Percentiles rank a stretch among this genome's conserved stretches.
Evolutionary conservation across 140 eudicot genomes (phyloP).

Genomic region (Anethum foeniculum): DNA sequence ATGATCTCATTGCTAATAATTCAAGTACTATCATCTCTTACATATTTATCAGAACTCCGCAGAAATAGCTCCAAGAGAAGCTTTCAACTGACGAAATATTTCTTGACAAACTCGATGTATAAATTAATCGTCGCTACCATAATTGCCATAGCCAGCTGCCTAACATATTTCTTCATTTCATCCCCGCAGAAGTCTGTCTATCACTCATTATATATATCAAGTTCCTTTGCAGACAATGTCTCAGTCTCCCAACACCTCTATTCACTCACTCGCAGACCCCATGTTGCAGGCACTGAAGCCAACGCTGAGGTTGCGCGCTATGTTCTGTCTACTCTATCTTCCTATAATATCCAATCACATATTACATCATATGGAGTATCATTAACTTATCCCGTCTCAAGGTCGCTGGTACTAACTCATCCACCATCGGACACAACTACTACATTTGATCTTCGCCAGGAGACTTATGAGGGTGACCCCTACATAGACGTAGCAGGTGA

Average conservation of each 20-base stretch:
- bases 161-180: constrained; percentile 28
- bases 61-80: not conserved
- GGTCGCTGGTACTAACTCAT: constrained; percentile 40
- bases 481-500: constrained; percentile 49
- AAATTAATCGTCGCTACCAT: constrained; percentile 21
- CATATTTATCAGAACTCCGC: not conserved
- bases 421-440: constrained; percentile 24
- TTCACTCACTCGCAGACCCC: constrained; percentile 74
- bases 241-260: constrained; percentile 62
- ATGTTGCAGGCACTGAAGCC: constrained; percentile 63
- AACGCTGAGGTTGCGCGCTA: constrained; percentile 64
- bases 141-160: constrained; percentile 39
- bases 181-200: constrained; percentile 34
- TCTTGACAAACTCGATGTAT: constrained; percentile 19
- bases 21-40: not conserved
- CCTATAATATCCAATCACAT: constrained; percentile 47
- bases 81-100: not conserved
- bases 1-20: not conserved
- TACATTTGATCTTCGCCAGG: constrained; percentile 45
- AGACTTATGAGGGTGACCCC: constrained; percentile 51
- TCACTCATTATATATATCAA: constrained; percentile 43
- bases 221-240: constrained; percentile 40
- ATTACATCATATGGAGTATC: constrained; percentile 37
- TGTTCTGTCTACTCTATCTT: constrained; percentile 53
- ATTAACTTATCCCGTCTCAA: constrained; percentile 54